These are phyloP conservation scores for Ophiostoma tasmaniense DNA, from an alignment of 2,329 filamentous ascomycete genomes.

Conservation along the genomic window DNA sequence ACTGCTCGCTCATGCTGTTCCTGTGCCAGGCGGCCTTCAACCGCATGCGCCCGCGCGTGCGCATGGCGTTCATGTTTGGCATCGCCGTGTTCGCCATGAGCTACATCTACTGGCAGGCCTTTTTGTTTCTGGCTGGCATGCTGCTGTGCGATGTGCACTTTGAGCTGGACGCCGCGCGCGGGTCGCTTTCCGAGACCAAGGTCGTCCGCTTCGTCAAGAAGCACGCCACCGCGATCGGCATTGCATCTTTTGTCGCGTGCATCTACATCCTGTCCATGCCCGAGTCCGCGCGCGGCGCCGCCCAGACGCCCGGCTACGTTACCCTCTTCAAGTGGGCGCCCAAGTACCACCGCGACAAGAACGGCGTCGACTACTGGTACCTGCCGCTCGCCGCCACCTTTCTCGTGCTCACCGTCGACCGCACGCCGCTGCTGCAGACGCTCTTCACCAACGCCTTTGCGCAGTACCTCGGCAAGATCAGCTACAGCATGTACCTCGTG, in stretches of 20 bases:
- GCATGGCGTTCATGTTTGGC: constrained; percentile 16
- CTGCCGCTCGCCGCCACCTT: constrained; percentile 21
- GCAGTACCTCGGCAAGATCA: constrained; percentile 49
- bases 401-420: constrained; percentile 24
- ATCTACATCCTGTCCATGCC: constrained; percentile 20
- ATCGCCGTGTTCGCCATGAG: constrained; percentile 17
- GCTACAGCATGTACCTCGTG: constrained; percentile 53
- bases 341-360: constrained; percentile 15
- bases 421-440: constrained; percentile 22
- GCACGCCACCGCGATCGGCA: constrained; percentile 27
- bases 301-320: constrained; percentile 13
- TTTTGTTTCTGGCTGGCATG: constrained; percentile 29
- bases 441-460: constrained; percentile 25
- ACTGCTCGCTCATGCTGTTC: constrained; percentile 30
- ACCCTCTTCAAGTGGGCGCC: constrained; percentile 22
- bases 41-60: constrained; percentile 18
- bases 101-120: constrained; percentile 25
- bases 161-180: constrained; percentile 16
- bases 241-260: constrained; percentile 30
- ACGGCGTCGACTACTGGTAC: constrained; percentile 30
- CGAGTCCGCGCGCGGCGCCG: constrained; percentile 21
- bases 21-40: constrained; percentile 27
- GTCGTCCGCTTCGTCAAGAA: background rate
- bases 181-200: background rate
- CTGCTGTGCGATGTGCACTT: constrained; percentile 27